Base-by-base conservation (phyloP, 148 eudicot species). In the Fagopyrum homotropicum region DNA sequence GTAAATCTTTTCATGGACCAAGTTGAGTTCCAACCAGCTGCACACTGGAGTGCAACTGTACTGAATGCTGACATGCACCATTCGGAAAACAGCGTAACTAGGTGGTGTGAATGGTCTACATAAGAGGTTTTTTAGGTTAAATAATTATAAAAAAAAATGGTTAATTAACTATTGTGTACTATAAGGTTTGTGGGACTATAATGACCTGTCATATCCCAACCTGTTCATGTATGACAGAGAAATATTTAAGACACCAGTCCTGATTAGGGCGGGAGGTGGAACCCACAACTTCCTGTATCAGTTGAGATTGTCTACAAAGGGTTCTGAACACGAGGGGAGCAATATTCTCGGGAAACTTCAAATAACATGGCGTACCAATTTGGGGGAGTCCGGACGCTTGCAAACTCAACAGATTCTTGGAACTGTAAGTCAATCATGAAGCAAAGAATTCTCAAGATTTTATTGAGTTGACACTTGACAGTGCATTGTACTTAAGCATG, bases 371-470 rank as follows among this genome's bases (percentile, higher is more conserved):
- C 96, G 96, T 66, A 92, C 99, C 74, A 95, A 95, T 83, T 86
- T 95, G 87, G 99, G 99, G 56, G 99, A 95, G 82, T 93, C 99
- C 51, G 99, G 99, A 45, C 97, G 99, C 79, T 91, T 95, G 84
- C 99, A 95, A 82, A 95, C 98, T 16, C 99, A 95, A 77, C 90
- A 95, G 77, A 95, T 95, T 76, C 90, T 95, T 81, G 96, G 99
- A 48, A 90, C 88, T 83, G 99, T 95, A 85, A 90, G 97, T 89
- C 35, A 73, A 77, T 44, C 1, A 45, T 11, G 30, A 44, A 52
- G 12, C 44, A 44, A 7, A 45, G 29, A 40, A 50, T 63, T 16
- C 45, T 26, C 15, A 30, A 29, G 16, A 30, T 63, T 9, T 30
- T 72, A 22, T 45, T 30, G 43, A 63, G 40, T 35, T 72, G 22